Percentiles rank a stretch among this genome's conserved stretches.
Conservation (phyloP, 768 basidiomycete species). For the Rhizopogon vulgaris region DNA sequence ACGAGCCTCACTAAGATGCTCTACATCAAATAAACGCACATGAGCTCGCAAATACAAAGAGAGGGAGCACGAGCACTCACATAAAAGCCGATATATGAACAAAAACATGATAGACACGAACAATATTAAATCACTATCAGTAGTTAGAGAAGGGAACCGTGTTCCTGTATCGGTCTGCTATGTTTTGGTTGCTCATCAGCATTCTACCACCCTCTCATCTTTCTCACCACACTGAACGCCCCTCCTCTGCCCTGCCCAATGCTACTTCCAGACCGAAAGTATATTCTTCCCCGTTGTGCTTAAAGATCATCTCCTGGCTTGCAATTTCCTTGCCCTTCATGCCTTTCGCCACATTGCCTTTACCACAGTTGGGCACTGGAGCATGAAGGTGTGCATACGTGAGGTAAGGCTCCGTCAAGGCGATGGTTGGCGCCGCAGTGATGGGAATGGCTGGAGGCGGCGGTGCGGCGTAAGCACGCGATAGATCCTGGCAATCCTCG, state of each 20-base stretch:
- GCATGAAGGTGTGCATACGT: slow-evolving; percentile 24
- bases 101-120: neutral
- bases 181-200: neutral
- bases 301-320: slow-evolving; percentile 18
- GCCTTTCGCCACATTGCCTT: neutral
- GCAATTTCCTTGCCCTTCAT: slow-evolving; percentile 4
- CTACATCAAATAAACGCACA: neutral
- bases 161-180: neutral
- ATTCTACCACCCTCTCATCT: neutral
- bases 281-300: slow-evolving; percentile 21
- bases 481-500: slow-evolving; percentile 22
- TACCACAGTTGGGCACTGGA: slow-evolving; percentile 7
- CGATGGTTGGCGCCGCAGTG: slow-evolving; percentile 10
- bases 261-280: slow-evolving; percentile 25
- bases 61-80: neutral
- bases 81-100: neutral
- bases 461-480: slow-evolving; percentile 22
- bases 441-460: slow-evolving; percentile 20
- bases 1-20: neutral
- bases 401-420: slow-evolving; percentile 17
- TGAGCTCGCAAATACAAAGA: neutral
- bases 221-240: slow-evolving; percentile 24
- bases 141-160: neutral
- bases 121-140: neutral
- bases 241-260: slow-evolving; percentile 26